Evolutionary conservation across 208 protist genomes (phyloP), one percentile per base, ranked within the genome.

Genomic region (Trypanosomatidae sp.): DNA sequence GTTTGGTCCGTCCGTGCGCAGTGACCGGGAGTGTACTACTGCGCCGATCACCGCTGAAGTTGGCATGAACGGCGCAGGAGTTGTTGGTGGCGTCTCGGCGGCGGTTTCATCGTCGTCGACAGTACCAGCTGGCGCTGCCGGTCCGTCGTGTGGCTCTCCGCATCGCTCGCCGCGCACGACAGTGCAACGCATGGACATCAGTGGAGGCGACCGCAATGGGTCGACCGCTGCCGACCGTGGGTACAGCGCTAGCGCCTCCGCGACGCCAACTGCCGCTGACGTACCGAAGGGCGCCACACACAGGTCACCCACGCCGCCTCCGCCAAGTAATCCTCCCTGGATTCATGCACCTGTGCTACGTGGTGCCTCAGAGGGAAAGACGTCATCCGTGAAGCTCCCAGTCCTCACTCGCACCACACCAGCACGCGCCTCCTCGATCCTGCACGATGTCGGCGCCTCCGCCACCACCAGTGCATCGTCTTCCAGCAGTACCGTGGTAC

Each of bases 11-110:
- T 66, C 76, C 36, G 15, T 71, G 15, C 69, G 69, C 19, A 72
- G 69, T 19, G 69, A 74, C 46, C 28, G 60, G 52, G 69, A 80
- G 69, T 80, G 76, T 69, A 80, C 76, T 28, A 56, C 76, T 2
- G 76, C 70, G 17, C 64, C 76, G 46, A 52, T 52, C 10, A 30
- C 76, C 15, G 59, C 76, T 22, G 62, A 58, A 19, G 69, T 75
- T 2, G 69, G 75, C 10, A 49, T 62, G 41, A 71, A 43, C 56
- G 19, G 46, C 25, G 43, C 49, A 17, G 68, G 68, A 49, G 55
- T n/a, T 39, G 52, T 58, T n/a, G 41, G 62, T n/a, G 69, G 76
- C 2, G 76, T 80, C 2, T 47, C 60, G 5, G 13, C 75, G 1
- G 53, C 62, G 17, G 15, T 41, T 9, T 17, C 75, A 12, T 15